Evolutionary conservation across 2,329 filamentous ascomycete genomes (phyloP).

Genomic region (Ophiostoma novo-ulmi): DNA sequence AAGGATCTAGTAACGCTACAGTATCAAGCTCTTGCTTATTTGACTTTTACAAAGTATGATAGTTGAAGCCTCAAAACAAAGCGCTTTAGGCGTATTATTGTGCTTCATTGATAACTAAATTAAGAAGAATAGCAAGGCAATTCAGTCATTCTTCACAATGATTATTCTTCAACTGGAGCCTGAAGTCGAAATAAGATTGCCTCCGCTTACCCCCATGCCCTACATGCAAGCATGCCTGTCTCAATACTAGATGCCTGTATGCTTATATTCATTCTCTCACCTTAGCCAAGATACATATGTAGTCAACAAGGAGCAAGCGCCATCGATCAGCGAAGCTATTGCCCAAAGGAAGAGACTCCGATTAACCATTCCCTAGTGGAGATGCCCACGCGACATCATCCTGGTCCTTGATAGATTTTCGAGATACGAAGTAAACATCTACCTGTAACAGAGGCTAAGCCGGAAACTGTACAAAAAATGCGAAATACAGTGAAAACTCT

Average conservation of each 20-base stretch:
- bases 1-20: not conserved
- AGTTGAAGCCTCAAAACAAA: not conserved
- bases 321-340: not conserved
- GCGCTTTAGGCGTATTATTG: not conserved
- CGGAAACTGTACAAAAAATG: not conserved
- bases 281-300: not conserved
- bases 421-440: not conserved
- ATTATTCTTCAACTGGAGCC: not conserved
- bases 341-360: not conserved
- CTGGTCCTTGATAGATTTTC: not conserved
- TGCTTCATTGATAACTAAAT: not conserved
- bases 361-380: not conserved
- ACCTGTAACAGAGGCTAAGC: not conserved
- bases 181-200: not conserved
- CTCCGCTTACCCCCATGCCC: not conserved
- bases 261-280: not conserved
- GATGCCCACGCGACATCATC: conserved; percentile 6
- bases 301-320: not conserved
- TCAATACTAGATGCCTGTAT: not conserved
- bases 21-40: not conserved
- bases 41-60: no score
- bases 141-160: not conserved
- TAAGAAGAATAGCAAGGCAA: not conserved
- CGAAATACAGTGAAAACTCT: not conserved
- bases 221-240: not conserved